Percentiles rank a stretch among this genome's conserved stretches.
These are phyloP conservation scores for Globisporangium cederbergense DNA, from an alignment of 352 stramenopile genomes.

Conservation along the genomic window DNA sequence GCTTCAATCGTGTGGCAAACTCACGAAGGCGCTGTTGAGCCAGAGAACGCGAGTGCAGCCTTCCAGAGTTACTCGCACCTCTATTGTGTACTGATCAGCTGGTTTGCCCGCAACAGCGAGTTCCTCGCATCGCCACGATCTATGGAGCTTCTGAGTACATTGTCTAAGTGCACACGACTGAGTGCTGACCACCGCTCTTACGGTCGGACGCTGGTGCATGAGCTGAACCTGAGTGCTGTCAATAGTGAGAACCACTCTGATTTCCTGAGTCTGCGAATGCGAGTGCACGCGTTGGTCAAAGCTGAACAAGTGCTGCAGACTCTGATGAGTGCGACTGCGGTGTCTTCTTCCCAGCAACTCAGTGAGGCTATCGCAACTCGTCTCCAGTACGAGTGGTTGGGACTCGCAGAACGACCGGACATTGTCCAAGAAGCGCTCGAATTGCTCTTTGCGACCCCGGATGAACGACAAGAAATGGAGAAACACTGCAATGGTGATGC, in stretches of 20 bases:
- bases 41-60: not conserved
- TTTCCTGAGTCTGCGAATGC: not conserved
- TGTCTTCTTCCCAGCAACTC: too few relatives aligned
- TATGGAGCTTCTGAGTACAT: slow-evolving; percentile 30
- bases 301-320: not conserved
- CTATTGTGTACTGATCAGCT: slow-evolving; percentile 36
- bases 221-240: not conserved
- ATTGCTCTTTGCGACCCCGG: slow-evolving; percentile 10
- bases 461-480: not conserved
- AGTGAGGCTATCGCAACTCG: not conserved
- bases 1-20: slow-evolving; percentile 15
- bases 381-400: slow-evolving; percentile 19
- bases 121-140: slow-evolving; percentile 33
- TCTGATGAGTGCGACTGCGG: not conserved
- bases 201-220: slow-evolving; percentile 5
- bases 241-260: not conserved
- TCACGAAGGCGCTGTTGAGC: slow-evolving; percentile 13
- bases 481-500: not conserved
- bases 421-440: slow-evolving; percentile 23
- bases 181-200: not conserved
- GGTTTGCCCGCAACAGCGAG: slow-evolving; percentile 28
- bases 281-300: slow-evolving; percentile 2
- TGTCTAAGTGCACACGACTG: slow-evolving; percentile 19
- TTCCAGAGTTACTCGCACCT: slow-evolving; percentile 35
- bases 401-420: slow-evolving; percentile 16